phyloP scores from a whole-genome alignment of 179 eudicot genomes.

The Heliamphora pulchella region DNA sequence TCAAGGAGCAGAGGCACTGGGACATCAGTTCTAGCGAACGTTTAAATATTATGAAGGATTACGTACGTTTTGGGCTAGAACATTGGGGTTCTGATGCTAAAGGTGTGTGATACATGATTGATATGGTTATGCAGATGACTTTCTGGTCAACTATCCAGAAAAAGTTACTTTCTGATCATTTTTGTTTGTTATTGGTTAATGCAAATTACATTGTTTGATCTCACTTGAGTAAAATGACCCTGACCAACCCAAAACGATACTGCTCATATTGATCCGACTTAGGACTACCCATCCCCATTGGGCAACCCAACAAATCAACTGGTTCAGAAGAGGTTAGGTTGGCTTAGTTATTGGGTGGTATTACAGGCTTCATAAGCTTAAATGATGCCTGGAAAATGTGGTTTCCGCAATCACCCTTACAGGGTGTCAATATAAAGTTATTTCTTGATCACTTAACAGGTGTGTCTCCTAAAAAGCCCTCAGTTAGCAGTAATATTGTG shows the following conservation, averaged over 20 bases:
- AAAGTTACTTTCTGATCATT: not conserved
- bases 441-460: not conserved
- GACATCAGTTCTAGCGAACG: slow-evolving; percentile 88
- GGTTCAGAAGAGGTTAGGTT: not conserved
- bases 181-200: slow-evolving; percentile 4
- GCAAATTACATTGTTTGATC: not conserved
- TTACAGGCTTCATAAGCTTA: not conserved
- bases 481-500: not conserved
- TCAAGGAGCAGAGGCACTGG: slow-evolving; percentile 97
- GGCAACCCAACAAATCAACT: not conserved
- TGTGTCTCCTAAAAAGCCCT: not conserved
- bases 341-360: not conserved
- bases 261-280: not conserved
- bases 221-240: not conserved
- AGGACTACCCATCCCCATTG: not conserved
- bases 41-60: slow-evolving; percentile 73
- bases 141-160: not conserved
- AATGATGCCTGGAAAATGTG: not conserved
- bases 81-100: slow-evolving; percentile 99
- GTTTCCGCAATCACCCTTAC: not conserved
- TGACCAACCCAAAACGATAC: not conserved
- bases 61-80: slow-evolving; percentile 81
- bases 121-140: slow-evolving; percentile 1
- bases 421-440: not conserved
- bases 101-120: slow-evolving; percentile 40